A percentile compares a stretch with the other conserved stretches of the same genome.
Conservation (phyloP, 2,329 filamentous ascomycete genomes). For the Aspergillus floridensis region DNA sequence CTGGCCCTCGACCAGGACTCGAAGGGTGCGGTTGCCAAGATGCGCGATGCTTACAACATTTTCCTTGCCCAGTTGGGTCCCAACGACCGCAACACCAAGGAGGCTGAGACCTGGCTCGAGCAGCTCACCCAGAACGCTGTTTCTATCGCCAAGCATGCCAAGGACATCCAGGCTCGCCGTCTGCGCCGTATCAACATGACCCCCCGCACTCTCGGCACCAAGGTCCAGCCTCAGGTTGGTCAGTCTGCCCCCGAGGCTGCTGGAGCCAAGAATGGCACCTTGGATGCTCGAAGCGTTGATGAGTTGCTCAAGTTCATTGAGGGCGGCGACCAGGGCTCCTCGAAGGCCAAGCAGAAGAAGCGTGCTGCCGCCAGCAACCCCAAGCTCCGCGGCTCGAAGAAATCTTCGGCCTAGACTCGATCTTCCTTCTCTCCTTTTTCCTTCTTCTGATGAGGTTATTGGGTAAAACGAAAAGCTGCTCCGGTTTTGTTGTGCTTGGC, state of each 20-base stretch:
- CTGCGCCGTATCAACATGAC: conserved; percentile 70
- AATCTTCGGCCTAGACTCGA: conserved; percentile 31
- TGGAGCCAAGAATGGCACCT: conserved; percentile 37
- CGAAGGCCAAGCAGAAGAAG: conserved; percentile 46
- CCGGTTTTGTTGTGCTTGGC: conserved; percentile 18
- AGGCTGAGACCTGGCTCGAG: conserved; percentile 94
- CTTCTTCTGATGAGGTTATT: conserved; percentile 1
- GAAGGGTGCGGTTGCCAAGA: conserved; percentile 84
- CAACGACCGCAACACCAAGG: conserved; percentile 95
- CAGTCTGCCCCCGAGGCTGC: conserved; percentile 55
- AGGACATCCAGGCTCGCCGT: conserved; percentile 74
- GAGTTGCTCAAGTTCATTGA: conserved; percentile 95
- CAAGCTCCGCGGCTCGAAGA: conserved; percentile 44
- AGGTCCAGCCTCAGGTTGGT: conserved; percentile 62
- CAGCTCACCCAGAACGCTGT: conserved; percentile 95
- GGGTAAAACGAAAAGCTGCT: conserved; percentile 11
- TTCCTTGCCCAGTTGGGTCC: conserved; percentile 84
- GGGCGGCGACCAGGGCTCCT: conserved; percentile 53
- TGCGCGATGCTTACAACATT: conserved; percentile 96
- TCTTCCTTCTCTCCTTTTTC: conserved; percentile 8
- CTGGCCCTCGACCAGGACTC: conserved; percentile 93
- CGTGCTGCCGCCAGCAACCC: conserved; percentile 43
- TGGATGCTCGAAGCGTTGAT: conserved; percentile 83
- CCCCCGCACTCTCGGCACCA: conserved; percentile 55
- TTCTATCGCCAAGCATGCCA: conserved; percentile 87